Base-by-base conservation (phyloP, 2,329 filamentous ascomycete genomes). In the Rhexocercosporidium sp. region DNA sequence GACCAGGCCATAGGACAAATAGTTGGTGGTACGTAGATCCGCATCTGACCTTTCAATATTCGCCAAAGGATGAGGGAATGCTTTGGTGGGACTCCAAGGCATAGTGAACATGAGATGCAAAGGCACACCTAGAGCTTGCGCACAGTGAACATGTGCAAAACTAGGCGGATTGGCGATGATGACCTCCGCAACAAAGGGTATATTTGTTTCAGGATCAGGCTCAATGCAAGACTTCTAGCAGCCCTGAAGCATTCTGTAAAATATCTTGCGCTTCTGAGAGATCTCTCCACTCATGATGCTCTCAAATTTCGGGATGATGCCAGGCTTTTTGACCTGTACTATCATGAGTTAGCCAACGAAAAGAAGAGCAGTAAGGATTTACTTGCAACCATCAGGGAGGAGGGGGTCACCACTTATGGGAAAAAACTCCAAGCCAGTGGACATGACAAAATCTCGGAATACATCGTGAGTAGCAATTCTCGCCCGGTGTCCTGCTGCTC, bases 151-250 rank as follows among this genome's bases (percentile, higher is more conserved):
- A 64, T 76, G 73, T 4, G 71, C 72, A 75, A 72, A 75, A 59
- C 71, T 71, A 1, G 70, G 70, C 27, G 75, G 74, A 59, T 74
- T 74, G 8, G 74, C 73, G 14, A 76, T 69, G 46, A 76, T 73
- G 22, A 69, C 68, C 29, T 75, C 74, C 16, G 74, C 74, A 20
- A 75, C 70, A 57, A 75, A 74, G 18, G 67, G 69, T 11, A 22
- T 18, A 22, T 46, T 31, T 31, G 65, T 64, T 29, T 39, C 46
- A 7, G 66, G 66, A 63, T 75, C 74, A 2, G 79, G 76, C 77
- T 96, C 90, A 71, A 92, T 90, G 75, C 93, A 97, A 0, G 92
- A 93, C 71, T 88, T 84, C 94, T 93, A 97, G 74, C 91, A 95
- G 0, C 93, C 93, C 27, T 90, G 82, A 18, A 97, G 81, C 70